Evolutionary conservation across 495 filamentous ascomycete genomes (phyloP), one percentile per base, ranked within the genome.

Genomic region (Arthonia radiata): DNA sequence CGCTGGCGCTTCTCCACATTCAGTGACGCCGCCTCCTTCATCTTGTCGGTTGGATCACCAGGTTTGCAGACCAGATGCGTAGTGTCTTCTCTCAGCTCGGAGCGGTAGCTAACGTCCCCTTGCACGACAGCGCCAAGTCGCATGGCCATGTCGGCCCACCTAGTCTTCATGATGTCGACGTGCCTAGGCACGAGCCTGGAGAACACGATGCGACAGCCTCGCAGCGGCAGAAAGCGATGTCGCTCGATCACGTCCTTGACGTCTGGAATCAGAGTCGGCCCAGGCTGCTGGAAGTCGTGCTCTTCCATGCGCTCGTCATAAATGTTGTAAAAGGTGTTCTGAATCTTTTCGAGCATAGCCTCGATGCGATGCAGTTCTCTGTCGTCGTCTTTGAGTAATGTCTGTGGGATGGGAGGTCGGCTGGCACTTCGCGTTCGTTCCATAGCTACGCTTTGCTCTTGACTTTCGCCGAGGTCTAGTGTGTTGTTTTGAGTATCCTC

Each of bases 211-310:
- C n/a, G n/a, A n/a, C n/a, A n/a, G n/a, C n/a, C n/a, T n/a, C n/a
- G n/a, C n/a, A n/a, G n/a, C n/a, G n/a, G n/a, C n/a, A n/a, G n/a
- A n/a, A n/a, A n/a, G n/a, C n/a, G n/a, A n/a, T n/a, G n/a, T n/a
- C n/a, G n/a, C n/a, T n/a, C n/a, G n/a, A 99, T 74, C 6, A 90
- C 64, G 7, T 54, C 48, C 34, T 79, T 81, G 25, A 92, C 64
- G 43, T 94, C 81, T 0, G 86, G 86, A 4, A 93, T 69, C 23
- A 68, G 47, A 18, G 25, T 26, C 13, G 37, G 17, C 3, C 37
- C 23, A 6, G 53, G 53, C 37, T 56, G 66, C 31, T 59, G 53
- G 7, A 43, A 36, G 8, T 50, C 48, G 28, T 54, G 61, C 22
- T 56, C 60, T 13, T 62, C 64, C 19, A 59, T 48, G 23, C 74